A percentile compares a stretch with the other conserved stretches of the same genome.
Evolutionary conservation across 2,329 filamentous ascomycete genomes (phyloP).

Genomic region (Penicillium italicum): DNA sequence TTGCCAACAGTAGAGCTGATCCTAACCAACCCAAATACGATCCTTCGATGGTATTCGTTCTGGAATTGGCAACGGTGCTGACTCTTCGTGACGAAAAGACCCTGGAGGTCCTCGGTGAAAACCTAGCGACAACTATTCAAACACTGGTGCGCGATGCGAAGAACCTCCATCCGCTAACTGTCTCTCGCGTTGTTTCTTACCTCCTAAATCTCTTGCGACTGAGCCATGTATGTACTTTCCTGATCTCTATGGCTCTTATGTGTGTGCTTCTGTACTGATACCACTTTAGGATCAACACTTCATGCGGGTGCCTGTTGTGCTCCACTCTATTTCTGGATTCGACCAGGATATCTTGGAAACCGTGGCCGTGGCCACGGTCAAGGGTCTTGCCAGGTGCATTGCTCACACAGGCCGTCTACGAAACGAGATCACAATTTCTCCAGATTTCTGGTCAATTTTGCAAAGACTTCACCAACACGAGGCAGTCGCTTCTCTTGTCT

Average conservation of each 20-base stretch:
- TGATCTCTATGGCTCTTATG: conserved; percentile 12
- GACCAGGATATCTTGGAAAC: conserved; percentile 72
- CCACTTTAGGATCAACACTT: conserved; percentile 72
- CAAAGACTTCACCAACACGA: conserved; percentile 67
- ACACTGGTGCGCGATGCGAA: conserved; percentile 73
- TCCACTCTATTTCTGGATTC: conserved; percentile 88
- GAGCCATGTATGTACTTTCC: conserved; percentile 67
- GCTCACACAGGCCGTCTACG: conserved; percentile 71
- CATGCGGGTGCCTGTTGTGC: conserved; percentile 82
- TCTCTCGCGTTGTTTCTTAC: conserved; percentile 83
- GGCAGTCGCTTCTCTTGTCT: conserved; percentile 72
- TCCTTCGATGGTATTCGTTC: conserved; percentile 79
- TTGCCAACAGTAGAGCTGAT: conserved; percentile 57
- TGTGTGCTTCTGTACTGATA: conserved; percentile 12
- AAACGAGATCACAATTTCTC: conserved; percentile 91
- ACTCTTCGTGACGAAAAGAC: conserved; percentile 72
- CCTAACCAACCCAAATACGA: conserved; percentile 68
- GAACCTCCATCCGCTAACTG: conserved; percentile 75
- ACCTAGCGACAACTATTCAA: conserved; percentile 75
- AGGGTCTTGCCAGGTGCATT: conserved; percentile 76
- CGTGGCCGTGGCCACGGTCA: conserved; percentile 70
- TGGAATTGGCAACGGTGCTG: conserved; percentile 83
- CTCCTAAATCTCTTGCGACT: conserved; percentile 74
- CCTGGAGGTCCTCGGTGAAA: conserved; percentile 69
- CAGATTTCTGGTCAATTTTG: conserved; percentile 93